Percentiles rank a stretch among this genome's conserved stretches.
These are phyloP conservation scores for Chenopodium formosanum DNA, from an alignment of 148 eudicot species.

Conservation along the genomic window DNA sequence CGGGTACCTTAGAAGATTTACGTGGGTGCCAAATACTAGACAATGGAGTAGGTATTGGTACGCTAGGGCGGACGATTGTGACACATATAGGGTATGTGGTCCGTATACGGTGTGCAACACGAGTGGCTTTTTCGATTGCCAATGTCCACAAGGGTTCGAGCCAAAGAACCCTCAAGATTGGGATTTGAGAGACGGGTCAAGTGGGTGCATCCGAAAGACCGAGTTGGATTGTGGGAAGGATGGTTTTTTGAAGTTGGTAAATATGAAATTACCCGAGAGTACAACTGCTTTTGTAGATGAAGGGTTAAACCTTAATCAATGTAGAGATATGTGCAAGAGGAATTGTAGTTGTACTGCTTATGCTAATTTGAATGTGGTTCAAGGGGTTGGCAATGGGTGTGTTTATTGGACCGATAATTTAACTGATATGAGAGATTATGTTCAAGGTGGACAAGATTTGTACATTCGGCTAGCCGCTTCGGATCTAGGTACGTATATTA, in stretches of 20 bases:
- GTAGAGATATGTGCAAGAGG: constrained; percentile 40
- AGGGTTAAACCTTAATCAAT: constrained; percentile 39
- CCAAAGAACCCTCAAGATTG: constrained; percentile 50
- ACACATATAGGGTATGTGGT: constrained; percentile 53
- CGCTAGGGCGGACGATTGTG: constrained; percentile 65
- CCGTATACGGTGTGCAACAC: constrained; percentile 48
- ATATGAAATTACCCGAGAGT: constrained; percentile 62
- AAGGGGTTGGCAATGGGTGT: constrained; percentile 36
- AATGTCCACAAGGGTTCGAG: constrained; percentile 52
- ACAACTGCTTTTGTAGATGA: constrained; percentile 35
- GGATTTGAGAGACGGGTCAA: constrained; percentile 51
- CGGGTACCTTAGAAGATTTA: constrained; percentile 35
- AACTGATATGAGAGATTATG: constrained; percentile 38
- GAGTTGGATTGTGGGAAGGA: constrained; percentile 44
- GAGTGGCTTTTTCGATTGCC: constrained; percentile 37
- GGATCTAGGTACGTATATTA: constrained; percentile 35
- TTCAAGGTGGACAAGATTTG: constrained; percentile 39
- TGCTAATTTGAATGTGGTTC: constrained; percentile 29
- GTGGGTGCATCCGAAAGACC: constrained; percentile 43
- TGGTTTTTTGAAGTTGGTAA: constrained; percentile 41
- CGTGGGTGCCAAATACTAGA: constrained; percentile 43
- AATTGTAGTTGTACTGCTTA: constrained; percentile 65
- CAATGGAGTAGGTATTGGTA: constrained; percentile 62
- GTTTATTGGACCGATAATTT: constrained; percentile 36
- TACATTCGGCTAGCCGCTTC: constrained; percentile 36